phyloP scores from a whole-genome alignment of 192 early-diverging fungal genomes.

The Coemansia sp. region DNA sequence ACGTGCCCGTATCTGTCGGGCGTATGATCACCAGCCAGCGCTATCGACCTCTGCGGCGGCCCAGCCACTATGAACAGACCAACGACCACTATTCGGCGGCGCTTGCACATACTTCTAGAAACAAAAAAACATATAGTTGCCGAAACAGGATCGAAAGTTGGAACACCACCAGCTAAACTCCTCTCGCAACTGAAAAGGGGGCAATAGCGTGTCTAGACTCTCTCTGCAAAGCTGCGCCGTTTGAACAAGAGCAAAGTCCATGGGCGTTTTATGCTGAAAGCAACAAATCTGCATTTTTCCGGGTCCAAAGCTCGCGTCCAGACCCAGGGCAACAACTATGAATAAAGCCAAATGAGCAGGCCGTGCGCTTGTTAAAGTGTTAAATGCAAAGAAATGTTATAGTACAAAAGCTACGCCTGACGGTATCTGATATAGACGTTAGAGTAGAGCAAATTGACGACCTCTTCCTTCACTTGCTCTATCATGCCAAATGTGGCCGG shows the following conservation, averaged over 20 bases:
- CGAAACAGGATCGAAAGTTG: background rate
- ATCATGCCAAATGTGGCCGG: constrained; percentile 18
- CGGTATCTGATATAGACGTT: constrained; percentile 32
- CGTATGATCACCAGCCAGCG: background rate
- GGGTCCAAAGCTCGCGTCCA: background rate
- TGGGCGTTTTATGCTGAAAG: background rate
- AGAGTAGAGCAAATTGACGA: constrained; percentile 31
- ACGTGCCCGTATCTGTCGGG: constrained; percentile 1
- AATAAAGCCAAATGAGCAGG: too few relatives aligned
- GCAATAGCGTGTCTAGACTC: background rate
- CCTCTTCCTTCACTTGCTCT: constrained; percentile 24
- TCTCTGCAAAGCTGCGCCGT: background rate
- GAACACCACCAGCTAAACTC: background rate
- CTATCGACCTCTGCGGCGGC: background rate
- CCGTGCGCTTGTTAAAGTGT: too few relatives aligned
- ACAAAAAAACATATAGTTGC: background rate
- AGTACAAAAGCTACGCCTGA: constrained; percentile 1
- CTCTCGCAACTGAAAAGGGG: background rate
- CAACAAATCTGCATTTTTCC: background rate
- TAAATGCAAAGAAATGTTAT: background rate
- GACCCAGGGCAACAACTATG: too few relatives aligned
- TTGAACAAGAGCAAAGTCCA: background rate
- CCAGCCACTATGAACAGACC: background rate
- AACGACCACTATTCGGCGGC: background rate
- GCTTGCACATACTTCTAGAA: background rate